These are phyloP conservation scores for Candida gorgasii DNA, from an alignment of 805 yeast genomes.

Conservation along the genomic window DNA sequence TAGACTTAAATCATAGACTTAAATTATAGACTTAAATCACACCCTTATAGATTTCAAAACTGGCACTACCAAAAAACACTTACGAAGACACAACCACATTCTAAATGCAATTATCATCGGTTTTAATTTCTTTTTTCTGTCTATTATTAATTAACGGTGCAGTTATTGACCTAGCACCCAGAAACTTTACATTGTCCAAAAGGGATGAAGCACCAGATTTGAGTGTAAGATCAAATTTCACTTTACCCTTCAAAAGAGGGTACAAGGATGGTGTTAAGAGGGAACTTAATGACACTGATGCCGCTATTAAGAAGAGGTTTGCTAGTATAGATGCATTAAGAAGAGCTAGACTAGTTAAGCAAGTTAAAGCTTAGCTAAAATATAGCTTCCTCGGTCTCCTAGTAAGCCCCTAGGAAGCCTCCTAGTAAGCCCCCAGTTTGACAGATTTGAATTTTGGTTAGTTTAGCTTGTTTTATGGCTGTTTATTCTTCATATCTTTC, in stretches of 20 bases:
- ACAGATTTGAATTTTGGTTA: no score
- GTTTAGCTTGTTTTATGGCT: not conserved
- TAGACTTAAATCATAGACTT: no score
- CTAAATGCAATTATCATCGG: slow-evolving; percentile 10
- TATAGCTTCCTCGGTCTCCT: no score
- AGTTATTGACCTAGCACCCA: slow-evolving; percentile 4
- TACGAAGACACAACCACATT: not conserved
- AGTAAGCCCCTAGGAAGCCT: no score
- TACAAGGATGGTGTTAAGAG: not conserved
- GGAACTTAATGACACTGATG: slow-evolving; percentile 8
- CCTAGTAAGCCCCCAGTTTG: no score
- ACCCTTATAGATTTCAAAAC: no score
- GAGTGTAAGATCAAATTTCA: not conserved
- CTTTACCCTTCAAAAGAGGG: not conserved
- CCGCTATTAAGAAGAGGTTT: slow-evolving; percentile 11
- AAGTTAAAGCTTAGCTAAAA: no score
- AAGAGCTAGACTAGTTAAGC: slow-evolving; percentile 2
- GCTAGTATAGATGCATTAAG: slow-evolving; percentile 1
- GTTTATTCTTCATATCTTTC: not conserved
- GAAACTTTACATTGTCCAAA: not conserved
- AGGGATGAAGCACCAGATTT: not conserved
- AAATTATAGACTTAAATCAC: no score
- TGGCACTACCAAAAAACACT: not conserved
- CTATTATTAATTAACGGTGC: slow-evolving; percentile 8
- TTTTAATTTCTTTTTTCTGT: slow-evolving; percentile 7